Conservation (phyloP, 139 green algal genomes). For the Deuterostichococcus epilithicus region DNA sequence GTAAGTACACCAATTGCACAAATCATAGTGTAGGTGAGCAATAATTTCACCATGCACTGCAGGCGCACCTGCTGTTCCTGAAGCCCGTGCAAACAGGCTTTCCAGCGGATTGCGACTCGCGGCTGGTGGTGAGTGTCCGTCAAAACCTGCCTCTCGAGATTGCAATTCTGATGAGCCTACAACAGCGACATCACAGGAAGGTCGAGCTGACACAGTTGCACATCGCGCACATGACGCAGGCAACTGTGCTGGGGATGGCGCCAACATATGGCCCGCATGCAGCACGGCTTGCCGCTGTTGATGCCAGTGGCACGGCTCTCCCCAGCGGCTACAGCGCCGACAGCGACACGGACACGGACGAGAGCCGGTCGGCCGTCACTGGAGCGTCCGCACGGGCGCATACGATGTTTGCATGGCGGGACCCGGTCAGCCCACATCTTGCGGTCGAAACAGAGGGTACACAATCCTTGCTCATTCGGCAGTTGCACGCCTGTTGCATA, state of each 20-base stretch:
- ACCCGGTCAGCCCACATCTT: conserved; percentile 78
- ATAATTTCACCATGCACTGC: no score
- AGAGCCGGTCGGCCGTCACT: neutral
- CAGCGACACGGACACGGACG: neutral
- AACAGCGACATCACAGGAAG: no score
- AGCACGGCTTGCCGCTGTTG: neutral
- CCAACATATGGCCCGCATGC: neutral
- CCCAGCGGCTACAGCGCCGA: neutral
- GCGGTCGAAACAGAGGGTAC: conserved; percentile 60
- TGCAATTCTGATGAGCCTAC: no score
- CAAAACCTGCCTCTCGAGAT: no score
- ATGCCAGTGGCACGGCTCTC: neutral
- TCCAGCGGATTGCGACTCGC: conserved; percentile 74
- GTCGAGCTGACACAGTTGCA: no score
- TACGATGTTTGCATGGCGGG: conserved; percentile 63
- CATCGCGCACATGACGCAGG: neutral
- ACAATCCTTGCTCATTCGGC: neutral
- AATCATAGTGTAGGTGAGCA: no score
- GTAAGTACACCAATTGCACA: no score
- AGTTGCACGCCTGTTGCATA: no score
- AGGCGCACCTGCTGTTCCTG: conserved; percentile 75
- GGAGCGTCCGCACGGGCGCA: neutral
- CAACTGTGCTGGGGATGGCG: conserved; percentile 22
- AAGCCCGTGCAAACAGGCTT: conserved; percentile 98
- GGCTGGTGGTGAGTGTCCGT: conserved; percentile 50